These are phyloP conservation scores for Fraxinus anomala DNA, from an alignment of 257 asterid genomes.

Conservation along the genomic window DNA sequence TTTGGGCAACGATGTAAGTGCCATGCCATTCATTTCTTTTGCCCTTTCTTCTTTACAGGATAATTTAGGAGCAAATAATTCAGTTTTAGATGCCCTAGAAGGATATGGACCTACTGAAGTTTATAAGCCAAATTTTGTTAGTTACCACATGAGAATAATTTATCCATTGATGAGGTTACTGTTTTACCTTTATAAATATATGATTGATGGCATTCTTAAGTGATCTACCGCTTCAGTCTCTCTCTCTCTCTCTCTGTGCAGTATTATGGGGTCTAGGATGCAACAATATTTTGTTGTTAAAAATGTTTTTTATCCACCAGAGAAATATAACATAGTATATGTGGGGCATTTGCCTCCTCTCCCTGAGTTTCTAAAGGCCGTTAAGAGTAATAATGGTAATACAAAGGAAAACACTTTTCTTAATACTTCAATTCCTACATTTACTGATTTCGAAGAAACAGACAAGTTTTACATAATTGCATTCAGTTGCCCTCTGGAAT, in stretches of 20 bases:
- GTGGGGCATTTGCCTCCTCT: constrained; percentile 3
- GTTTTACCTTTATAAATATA: neutral
- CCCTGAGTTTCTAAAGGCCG: neutral
- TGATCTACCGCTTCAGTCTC: neutral
- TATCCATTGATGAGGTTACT: neutral
- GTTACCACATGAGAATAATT: neutral
- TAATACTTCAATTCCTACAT: neutral
- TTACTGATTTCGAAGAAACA: neutral
- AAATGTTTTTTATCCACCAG: neutral
- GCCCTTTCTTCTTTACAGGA: constrained; percentile 1
- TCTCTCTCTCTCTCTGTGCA: neutral
- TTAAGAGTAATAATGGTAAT: neutral
- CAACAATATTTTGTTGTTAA: neutral
- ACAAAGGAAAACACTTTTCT: neutral
- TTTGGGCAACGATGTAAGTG: constrained; percentile 96
- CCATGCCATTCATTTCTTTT: constrained; percentile 19
- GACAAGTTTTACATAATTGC: neutral
- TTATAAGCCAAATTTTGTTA: neutral
- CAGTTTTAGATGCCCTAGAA: constrained; percentile 12
- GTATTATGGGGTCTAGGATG: too few relatives aligned
- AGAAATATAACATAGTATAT: neutral
- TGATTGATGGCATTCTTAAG: neutral
- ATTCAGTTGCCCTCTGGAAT: neutral
- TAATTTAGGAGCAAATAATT: neutral
- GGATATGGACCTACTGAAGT: constrained; percentile 13